Conservation (phyloP, 352 stramenopile species). For the Phytophthora lateralis region DNA sequence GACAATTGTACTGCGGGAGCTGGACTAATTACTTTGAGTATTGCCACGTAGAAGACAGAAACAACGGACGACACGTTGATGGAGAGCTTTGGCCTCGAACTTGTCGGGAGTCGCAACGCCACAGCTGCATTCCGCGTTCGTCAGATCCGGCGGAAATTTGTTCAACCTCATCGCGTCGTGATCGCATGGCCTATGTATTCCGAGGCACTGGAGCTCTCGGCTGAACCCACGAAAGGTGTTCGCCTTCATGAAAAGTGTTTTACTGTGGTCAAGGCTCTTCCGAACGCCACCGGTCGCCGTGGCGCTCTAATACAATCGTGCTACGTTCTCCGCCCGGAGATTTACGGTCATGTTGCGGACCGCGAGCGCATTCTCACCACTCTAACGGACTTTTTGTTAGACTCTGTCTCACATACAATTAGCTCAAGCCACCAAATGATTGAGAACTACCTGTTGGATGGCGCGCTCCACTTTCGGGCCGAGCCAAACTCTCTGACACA, state of each 20-base stretch:
- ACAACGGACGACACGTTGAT: conserved; percentile 55
- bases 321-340: conserved; percentile 66
- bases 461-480: conserved; percentile 25
- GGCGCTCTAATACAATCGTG: conserved; percentile 74
- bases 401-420: conserved; percentile 64
- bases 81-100: conserved; percentile 59
- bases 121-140: conserved; percentile 60
- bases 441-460: conserved; percentile 68
- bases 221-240: conserved; percentile 57
- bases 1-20: neutral
- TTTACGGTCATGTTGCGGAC: conserved; percentile 68
- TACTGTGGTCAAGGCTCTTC: conserved; percentile 63
- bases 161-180: conserved; percentile 56
- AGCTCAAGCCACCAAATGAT: conserved; percentile 75
- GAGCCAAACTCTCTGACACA: conserved; percentile 25
- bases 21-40: conserved; percentile 20
- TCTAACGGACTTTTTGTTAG: conserved; percentile 72
- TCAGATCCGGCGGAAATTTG: conserved; percentile 59
- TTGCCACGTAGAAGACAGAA: conserved; percentile 46
- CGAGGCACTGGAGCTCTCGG: conserved; percentile 56
- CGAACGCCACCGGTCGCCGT: conserved; percentile 35
- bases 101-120: conserved; percentile 50
- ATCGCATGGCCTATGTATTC: conserved; percentile 64
- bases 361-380: conserved; percentile 64
- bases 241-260: conserved; percentile 63